Conservation (phyloP, 2,329 filamentous ascomycete genomes). For the Fusarium armeniacum region DNA sequence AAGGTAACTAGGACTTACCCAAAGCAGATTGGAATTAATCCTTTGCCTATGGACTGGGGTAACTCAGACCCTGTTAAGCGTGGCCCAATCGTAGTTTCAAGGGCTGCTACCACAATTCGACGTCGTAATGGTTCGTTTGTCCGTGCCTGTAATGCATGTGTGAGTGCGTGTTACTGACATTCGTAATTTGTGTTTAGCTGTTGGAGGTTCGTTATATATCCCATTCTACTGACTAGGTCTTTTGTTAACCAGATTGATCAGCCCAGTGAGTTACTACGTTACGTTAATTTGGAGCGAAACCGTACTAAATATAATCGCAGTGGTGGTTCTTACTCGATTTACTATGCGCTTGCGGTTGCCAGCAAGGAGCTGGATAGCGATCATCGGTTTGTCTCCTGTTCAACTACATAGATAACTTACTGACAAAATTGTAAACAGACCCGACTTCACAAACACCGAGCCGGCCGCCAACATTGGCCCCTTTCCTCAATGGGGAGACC, state of each 20-base stretch:
- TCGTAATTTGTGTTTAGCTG: slow-evolving; percentile 57
- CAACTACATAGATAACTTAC: not conserved
- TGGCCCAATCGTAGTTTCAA: slow-evolving; percentile 90
- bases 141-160: slow-evolving; percentile 21
- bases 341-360: slow-evolving; percentile 92
- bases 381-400: slow-evolving; percentile 69
- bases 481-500: slow-evolving; percentile 89
- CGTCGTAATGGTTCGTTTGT: slow-evolving; percentile 78
- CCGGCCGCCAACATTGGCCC: slow-evolving; percentile 91
- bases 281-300: not conserved
- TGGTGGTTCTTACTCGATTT: slow-evolving; percentile 95
- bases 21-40: slow-evolving; percentile 92
- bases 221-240: slow-evolving; percentile 41
- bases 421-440: slow-evolving; percentile 54
- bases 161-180: slow-evolving; percentile 32
- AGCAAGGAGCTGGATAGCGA: slow-evolving; percentile 88
- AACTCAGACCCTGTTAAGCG: slow-evolving; percentile 79
- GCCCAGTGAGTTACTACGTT: slow-evolving; percentile 52
- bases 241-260: slow-evolving; percentile 46
- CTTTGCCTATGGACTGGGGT: slow-evolving; percentile 91
- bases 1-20: slow-evolving; percentile 78
- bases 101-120: slow-evolving; percentile 80
- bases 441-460: slow-evolving; percentile 82
- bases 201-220: slow-evolving; percentile 65
- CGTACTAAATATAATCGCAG: slow-evolving; percentile 46